phyloP scores from a whole-genome alignment of 495 filamentous ascomycete species.

The Paragyromitra xinjiangensis region DNA sequence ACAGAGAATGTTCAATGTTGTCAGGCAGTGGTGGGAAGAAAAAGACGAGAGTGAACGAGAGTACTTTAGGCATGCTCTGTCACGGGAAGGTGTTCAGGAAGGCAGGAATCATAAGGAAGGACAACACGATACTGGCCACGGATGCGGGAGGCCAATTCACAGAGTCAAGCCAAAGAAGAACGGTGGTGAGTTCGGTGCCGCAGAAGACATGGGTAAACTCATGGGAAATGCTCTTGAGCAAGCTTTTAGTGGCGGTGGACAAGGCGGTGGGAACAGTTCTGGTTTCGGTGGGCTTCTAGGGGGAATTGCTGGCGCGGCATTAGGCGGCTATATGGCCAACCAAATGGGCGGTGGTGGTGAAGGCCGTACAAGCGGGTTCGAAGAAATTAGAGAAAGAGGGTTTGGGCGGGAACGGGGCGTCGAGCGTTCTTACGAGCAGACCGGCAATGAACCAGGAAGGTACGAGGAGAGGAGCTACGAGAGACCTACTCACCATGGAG shows the following conservation, averaged over 20 bases:
- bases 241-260: slow-evolving; percentile 30
- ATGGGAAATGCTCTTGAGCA: slow-evolving; percentile 45
- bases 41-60: slow-evolving; percentile 69
- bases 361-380: slow-evolving; percentile 34
- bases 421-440: slow-evolving; percentile 37
- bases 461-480: slow-evolving; percentile 28
- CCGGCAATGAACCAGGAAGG: not conserved
- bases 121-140: slow-evolving; percentile 83
- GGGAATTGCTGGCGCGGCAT: slow-evolving; percentile 46
- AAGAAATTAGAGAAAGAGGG: slow-evolving; percentile 35
- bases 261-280: slow-evolving; percentile 35
- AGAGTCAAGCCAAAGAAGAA: slow-evolving; percentile 62
- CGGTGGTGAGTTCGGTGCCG: slow-evolving; percentile 49
- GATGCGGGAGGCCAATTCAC: slow-evolving; percentile 76
- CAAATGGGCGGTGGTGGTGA: slow-evolving; percentile 23
- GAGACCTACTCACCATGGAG: slow-evolving; percentile 10
- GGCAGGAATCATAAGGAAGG: slow-evolving; percentile 86
- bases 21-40: slow-evolving; percentile 80
- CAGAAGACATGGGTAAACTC: slow-evolving; percentile 44
- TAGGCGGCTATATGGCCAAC: slow-evolving; percentile 37
- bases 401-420: slow-evolving; percentile 16
- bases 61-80: slow-evolving; percentile 74
- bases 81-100: slow-evolving; percentile 74
- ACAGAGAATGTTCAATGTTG: slow-evolving; percentile 75
- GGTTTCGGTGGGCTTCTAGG: slow-evolving; percentile 53